Evolutionary conservation across 768 basidiomycete species (phyloP).

Genomic region (Rickenella mellea): DNA sequence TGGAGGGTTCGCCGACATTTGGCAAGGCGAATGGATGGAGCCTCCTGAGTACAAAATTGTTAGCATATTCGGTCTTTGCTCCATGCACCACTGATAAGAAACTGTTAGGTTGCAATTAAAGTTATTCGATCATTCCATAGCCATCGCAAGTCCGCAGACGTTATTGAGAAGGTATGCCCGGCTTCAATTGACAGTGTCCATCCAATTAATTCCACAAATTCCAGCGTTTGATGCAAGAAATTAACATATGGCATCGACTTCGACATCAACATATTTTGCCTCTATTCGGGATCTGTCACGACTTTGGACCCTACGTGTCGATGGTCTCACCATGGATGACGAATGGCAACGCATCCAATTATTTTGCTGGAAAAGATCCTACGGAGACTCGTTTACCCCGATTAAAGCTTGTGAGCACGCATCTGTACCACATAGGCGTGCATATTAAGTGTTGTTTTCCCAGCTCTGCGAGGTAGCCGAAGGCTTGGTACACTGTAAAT

Average conservation of each 20-base stretch:
- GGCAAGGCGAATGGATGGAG: slow-evolving; percentile 3
- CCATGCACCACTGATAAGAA: background rate
- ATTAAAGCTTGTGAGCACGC: slow-evolving; percentile 5
- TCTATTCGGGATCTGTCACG: slow-evolving; percentile 4
- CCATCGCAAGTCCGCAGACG: background rate
- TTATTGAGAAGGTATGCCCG: slow-evolving; percentile 3
- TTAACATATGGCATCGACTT: slow-evolving; percentile 5
- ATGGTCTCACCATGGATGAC: slow-evolving; percentile 7
- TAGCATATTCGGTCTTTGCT: background rate
- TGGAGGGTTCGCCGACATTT: slow-evolving; percentile 7
- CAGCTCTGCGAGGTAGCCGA: slow-evolving; percentile 6
- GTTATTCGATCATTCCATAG: slow-evolving; percentile 3
- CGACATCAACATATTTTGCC: slow-evolving; percentile 6
- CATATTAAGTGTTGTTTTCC: background rate
- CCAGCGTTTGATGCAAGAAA: slow-evolving; percentile 5
- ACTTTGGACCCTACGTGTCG: slow-evolving; percentile 4
- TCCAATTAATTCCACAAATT: background rate
- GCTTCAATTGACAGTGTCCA: background rate
- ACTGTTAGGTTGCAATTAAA: slow-evolving; percentile 6
- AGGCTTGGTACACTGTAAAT: slow-evolving; percentile 6
- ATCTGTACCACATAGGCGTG: background rate
- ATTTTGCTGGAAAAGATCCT: slow-evolving; percentile 1
- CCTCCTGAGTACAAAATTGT: background rate
- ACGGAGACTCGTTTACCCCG: slow-evolving; percentile 1
- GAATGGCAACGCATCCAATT: slow-evolving; percentile 3